phyloP scores from a whole-genome alignment of 345 rosid species.

The Raphanus sativus region DNA sequence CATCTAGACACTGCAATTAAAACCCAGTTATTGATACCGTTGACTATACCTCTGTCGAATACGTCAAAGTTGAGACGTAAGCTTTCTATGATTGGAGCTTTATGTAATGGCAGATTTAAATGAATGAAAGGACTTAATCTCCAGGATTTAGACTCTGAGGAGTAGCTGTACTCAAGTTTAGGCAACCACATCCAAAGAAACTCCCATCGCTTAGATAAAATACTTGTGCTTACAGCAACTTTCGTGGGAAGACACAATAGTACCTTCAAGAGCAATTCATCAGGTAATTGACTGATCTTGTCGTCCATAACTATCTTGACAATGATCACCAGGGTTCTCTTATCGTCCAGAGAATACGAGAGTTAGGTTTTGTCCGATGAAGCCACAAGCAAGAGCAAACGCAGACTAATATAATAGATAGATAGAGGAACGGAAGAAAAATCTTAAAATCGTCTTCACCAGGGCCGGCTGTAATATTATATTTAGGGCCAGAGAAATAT shows the following conservation, averaged over 20 bases:
- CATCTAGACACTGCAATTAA: background rate
- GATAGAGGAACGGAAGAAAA: no score
- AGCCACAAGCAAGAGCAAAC: no score
- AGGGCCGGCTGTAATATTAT: no score
- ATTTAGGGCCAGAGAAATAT: no score
- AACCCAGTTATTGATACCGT: background rate
- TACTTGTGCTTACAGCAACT: background rate
- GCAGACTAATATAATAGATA: no score
- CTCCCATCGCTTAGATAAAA: background rate
- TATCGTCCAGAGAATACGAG: no score
- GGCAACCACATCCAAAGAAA: constrained; percentile 16
- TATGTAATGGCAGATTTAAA: background rate
- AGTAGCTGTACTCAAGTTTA: background rate
- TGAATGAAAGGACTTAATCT: background rate
- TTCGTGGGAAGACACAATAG: constrained; percentile 2
- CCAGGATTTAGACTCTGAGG: background rate
- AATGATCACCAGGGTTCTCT: no score
- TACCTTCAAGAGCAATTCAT: background rate
- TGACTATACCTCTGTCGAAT: background rate
- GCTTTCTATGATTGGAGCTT: constrained; percentile 7
- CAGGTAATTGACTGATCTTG: background rate
- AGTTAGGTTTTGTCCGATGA: no score
- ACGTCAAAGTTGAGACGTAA: background rate
- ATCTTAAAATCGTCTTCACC: no score
- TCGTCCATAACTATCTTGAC: background rate